A percentile compares a stretch with the other conserved stretches of the same genome.
These are phyloP conservation scores for Heracleum sosnowskyi DNA, from an alignment of 129 eudicot species.

Conservation along the genomic window DNA sequence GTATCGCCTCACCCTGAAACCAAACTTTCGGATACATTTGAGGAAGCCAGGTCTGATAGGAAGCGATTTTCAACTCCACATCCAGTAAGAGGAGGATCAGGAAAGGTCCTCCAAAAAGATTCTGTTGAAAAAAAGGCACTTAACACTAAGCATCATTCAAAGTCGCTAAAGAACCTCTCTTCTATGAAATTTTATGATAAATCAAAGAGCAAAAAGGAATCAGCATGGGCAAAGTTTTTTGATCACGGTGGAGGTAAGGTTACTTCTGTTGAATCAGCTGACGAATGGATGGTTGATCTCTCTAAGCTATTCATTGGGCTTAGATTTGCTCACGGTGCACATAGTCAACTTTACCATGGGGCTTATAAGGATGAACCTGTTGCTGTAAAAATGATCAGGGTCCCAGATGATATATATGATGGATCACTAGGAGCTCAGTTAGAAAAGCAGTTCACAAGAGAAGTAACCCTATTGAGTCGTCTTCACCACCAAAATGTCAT, in stretches of 20 bases:
- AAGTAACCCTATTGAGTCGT: slow-evolving; percentile 65
- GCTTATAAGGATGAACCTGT: slow-evolving; percentile 65
- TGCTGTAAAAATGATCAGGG: slow-evolving; percentile 73
- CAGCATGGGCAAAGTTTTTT: slow-evolving; percentile 71
- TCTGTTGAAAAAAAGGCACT: slow-evolving; percentile 26
- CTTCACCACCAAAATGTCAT: slow-evolving; percentile 73
- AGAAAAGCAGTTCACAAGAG: slow-evolving; percentile 71
- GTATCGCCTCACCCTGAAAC: slow-evolving; percentile 62
- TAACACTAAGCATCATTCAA: slow-evolving; percentile 24
- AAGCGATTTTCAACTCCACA: slow-evolving; percentile 75
- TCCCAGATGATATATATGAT: slow-evolving; percentile 84
- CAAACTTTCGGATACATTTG: slow-evolving; percentile 51
- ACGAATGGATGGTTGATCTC: slow-evolving; percentile 69
- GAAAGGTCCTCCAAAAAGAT: slow-evolving; percentile 34
- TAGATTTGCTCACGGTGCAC: slow-evolving; percentile 93
- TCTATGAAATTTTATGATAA: slow-evolving; percentile 42
- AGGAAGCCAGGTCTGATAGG: slow-evolving; percentile 60
- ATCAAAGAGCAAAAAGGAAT: slow-evolving; percentile 45
- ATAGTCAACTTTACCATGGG: slow-evolving; percentile 91
- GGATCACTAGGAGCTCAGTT: slow-evolving; percentile 57
- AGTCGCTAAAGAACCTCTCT: slow-evolving; percentile 33
- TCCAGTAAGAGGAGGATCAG: slow-evolving; percentile 51
- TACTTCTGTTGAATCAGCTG: slow-evolving; percentile 60
- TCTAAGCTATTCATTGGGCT: slow-evolving; percentile 72
- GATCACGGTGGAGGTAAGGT: slow-evolving; percentile 86